These are phyloP conservation scores for Cenchrus fungigraminus DNA, from an alignment of 176 grass and related monocot species.

Conservation along the genomic window DNA sequence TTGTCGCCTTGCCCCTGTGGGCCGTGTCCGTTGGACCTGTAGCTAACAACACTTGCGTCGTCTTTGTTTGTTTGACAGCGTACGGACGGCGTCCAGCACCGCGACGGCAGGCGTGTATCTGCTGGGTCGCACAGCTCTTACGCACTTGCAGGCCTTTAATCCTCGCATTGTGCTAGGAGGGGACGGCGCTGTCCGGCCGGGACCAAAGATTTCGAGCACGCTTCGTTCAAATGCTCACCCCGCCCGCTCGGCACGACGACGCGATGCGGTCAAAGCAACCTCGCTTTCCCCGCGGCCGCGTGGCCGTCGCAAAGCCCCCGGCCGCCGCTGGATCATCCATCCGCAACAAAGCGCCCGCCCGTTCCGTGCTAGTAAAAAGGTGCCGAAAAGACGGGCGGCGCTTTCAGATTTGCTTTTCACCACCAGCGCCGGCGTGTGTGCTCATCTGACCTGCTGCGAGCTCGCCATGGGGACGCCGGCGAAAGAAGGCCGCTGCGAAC, in stretches of 20 bases:
- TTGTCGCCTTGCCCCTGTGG: slow-evolving; percentile 22
- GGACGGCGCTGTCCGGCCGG: slow-evolving; percentile 12
- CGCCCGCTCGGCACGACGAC: background rate
- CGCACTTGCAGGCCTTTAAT: background rate
- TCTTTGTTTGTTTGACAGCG: background rate
- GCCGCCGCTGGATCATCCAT: background rate
- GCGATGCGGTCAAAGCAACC: slow-evolving; percentile 33
- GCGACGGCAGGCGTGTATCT: background rate
- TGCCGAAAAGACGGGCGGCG: slow-evolving; percentile 39
- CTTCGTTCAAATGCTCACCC: slow-evolving; percentile 1
- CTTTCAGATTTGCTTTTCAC: slow-evolving; percentile 56
- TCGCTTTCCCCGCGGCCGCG: slow-evolving; percentile 36
- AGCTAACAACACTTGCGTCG: background rate
- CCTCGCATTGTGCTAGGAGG: background rate
- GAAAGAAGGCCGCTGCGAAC: background rate
- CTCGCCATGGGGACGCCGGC: slow-evolving; percentile 1
- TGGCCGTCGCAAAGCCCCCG: slow-evolving; percentile 42
- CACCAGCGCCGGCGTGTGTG: background rate
- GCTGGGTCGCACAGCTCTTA: too few relatives aligned
- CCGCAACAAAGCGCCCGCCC: slow-evolving; percentile 41
- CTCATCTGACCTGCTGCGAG: slow-evolving; percentile 37
- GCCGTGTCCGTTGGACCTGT: background rate
- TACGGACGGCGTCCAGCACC: background rate
- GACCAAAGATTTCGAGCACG: slow-evolving; percentile 26
- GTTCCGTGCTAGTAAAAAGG: slow-evolving; percentile 33